Base-by-base conservation (phyloP, 139 green algal species). In the Chlamydomonas sphaeroides region DNA sequence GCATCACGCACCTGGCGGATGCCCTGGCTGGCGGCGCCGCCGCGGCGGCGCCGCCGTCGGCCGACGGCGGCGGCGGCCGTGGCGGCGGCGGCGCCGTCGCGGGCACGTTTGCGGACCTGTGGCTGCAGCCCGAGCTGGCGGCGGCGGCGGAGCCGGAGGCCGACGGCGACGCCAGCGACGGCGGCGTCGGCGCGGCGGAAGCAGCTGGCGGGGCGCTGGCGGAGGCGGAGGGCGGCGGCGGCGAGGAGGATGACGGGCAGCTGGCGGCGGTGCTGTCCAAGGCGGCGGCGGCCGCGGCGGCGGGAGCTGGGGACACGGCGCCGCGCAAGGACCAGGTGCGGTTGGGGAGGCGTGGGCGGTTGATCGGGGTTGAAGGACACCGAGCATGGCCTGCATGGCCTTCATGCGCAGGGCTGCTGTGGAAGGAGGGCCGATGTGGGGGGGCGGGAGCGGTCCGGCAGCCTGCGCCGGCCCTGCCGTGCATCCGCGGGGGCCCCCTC, bases 31-130 rank as follows among this genome's bases (percentile, higher is more conserved):
- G 38, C 33, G 8, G 25, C n/a, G n/a, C n/a, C n/a, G n/a, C 7
- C 5, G 25, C 4, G n/a, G n/a, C 21, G 35, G 53, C 36, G 18
- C 39, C 57, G 70, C 10, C 67, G 53, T 20, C 41, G 77, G 38
- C 39, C n/a, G 30, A 65, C 61, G 68, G 20, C 21, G 35, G 20
- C 20, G 49, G 32, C 15, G 49, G 23, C 25, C 1, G 5, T 30
- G 71, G 23, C 17, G 35, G 18, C 5, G 38, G 38, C 11, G 36
- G 5, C 20, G 36, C 35, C n/a, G 28, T 57, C 30, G 74, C 36
- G 0, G 78, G 72, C 6, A 84, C 91, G 20, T 92, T 92, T 69
- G 76, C 87, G 41, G 89, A 90, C 30, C 78, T 95, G 48, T 95
- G 92, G 92, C 63, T 91, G 70, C 41, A 92, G 42, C 86, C 89